Conservation (phyloP, 2,329 filamentous ascomycete genomes). For the Calonectria ilicicola region DNA sequence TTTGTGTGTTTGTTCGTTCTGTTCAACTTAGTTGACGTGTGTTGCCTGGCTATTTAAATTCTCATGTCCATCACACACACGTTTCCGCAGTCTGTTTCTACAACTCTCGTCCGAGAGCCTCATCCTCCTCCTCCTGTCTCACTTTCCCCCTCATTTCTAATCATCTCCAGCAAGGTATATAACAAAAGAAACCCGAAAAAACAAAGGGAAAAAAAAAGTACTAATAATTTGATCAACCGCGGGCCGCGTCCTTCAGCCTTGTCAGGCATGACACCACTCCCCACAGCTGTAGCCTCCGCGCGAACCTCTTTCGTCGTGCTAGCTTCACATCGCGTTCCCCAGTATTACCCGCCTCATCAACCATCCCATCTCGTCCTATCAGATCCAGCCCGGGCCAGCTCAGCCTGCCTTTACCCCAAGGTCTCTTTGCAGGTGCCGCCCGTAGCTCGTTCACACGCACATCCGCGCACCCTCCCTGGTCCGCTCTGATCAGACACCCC, state of each 20-base stretch:
- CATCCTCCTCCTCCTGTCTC: slow-evolving; percentile 21
- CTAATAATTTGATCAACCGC: slow-evolving; percentile 31
- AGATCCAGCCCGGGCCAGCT: slow-evolving; percentile 29
- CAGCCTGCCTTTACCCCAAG: neutral
- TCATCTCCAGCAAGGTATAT: slow-evolving; percentile 25
- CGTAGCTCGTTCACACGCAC: slow-evolving; percentile 35
- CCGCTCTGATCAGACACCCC: slow-evolving; percentile 18
- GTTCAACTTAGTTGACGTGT: slow-evolving; percentile 4
- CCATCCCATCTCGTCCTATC: slow-evolving; percentile 22
- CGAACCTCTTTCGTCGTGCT: slow-evolving; percentile 37
- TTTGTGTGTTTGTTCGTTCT: neutral
- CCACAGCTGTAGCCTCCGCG: slow-evolving; percentile 39
- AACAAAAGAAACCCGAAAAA: slow-evolving; percentile 43
- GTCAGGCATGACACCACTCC: slow-evolving; percentile 44
- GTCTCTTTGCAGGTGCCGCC: slow-evolving; percentile 26
- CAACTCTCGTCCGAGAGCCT: slow-evolving; percentile 22
- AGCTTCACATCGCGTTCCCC: slow-evolving; percentile 45
- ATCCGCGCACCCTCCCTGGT: slow-evolving; percentile 24
- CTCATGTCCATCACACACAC: slow-evolving; percentile 23
- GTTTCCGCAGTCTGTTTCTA: slow-evolving; percentile 39
- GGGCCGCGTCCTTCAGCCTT: slow-evolving; percentile 42
- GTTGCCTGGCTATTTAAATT: slow-evolving; percentile 10
- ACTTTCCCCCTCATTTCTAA: slow-evolving; percentile 9
- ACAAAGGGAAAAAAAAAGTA: slow-evolving; percentile 28
- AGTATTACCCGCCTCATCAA: slow-evolving; percentile 43